A percentile compares a stretch with the other conserved stretches of the same genome.
phyloP scores from a whole-genome alignment of 495 filamentous ascomycete species.

The Aspergillus haitiensis region DNA sequence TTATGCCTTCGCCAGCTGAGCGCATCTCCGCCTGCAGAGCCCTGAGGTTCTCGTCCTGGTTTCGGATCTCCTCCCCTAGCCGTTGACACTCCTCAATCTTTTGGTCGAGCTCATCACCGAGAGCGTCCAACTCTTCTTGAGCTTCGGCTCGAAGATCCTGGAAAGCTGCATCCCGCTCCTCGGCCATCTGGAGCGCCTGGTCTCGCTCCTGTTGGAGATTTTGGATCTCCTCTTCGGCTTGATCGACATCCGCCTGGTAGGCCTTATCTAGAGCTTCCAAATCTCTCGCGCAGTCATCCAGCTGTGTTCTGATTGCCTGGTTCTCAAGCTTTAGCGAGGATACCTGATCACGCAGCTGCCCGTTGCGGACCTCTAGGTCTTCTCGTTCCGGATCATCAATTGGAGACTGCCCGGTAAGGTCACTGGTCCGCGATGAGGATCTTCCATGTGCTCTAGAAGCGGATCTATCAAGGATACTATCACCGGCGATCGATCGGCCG shows the following conservation, averaged over 20 bases:
- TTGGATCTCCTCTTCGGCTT: conserved; percentile 75
- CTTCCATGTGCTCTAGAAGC: conserved; percentile 80
- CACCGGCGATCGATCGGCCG: conserved; percentile 67
- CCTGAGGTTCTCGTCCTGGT: conserved; percentile 71
- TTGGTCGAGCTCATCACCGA: conserved; percentile 76
- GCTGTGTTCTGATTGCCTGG: conserved; percentile 71
- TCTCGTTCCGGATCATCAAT: conserved; percentile 81
- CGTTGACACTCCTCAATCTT: conserved; percentile 70
- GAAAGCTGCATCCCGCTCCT: conserved; percentile 78
- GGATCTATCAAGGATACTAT: conserved; percentile 90
- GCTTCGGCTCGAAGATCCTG: conserved; percentile 77
- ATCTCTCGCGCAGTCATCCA: conserved; percentile 66
- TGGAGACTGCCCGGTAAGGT: conserved; percentile 63
- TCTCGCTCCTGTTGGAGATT: conserved; percentile 84
- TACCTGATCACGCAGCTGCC: conserved; percentile 80
- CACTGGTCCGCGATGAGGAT: conserved; percentile 70
- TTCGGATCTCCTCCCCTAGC: conserved; percentile 58
- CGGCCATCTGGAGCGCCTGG: conserved; percentile 72
- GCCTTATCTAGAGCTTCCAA: conserved; percentile 63
- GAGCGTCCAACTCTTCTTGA: conserved; percentile 76
- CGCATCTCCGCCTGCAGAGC: conserved; percentile 89
- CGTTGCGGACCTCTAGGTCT: conserved; percentile 77
- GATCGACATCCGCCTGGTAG: conserved; percentile 73
- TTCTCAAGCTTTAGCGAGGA: conserved; percentile 82
- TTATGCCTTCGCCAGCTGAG: conserved; percentile 77